Evolutionary conservation across 805 yeast genomes (phyloP).

Genomic region (Starmera dryadoides): DNA sequence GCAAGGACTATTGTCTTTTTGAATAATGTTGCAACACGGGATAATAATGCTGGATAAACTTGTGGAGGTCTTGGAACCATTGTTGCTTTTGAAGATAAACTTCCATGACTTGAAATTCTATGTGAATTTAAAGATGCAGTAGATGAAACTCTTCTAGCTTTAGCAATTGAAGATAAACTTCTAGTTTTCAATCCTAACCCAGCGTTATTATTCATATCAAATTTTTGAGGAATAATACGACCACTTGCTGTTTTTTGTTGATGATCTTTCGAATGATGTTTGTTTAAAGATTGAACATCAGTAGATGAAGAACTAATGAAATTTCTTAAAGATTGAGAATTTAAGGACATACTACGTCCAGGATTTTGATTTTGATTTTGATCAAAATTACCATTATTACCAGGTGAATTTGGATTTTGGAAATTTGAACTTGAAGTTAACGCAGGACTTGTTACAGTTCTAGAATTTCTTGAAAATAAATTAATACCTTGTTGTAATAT

Average conservation of each 20-base stretch:
- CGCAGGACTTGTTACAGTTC: constrained; percentile 18
- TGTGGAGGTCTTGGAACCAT: constrained; percentile 50
- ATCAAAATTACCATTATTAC: constrained; percentile 8
- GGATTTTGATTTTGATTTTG: constrained; percentile 3
- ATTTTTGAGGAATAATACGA: constrained; percentile 38
- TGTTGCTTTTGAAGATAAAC: constrained; percentile 31
- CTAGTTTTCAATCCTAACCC: constrained; percentile 38
- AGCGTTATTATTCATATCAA: constrained; percentile 23
- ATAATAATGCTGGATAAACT: constrained; percentile 85
- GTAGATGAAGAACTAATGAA: constrained; percentile 20
- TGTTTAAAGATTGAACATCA: constrained; percentile 13
- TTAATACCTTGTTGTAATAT: constrained; percentile 30
- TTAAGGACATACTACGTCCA: constrained; percentile 27
- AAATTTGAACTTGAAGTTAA: constrained; percentile 1
- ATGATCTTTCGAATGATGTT: constrained; percentile 24
- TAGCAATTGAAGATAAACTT: constrained; percentile 32
- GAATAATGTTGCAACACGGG: constrained; percentile 76
- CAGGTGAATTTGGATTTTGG: constrained; percentile 1
- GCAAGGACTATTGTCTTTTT: constrained; percentile 62
- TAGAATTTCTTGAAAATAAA: constrained; percentile 22
- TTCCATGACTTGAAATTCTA: constrained; percentile 16
- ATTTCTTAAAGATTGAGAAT: constrained; percentile 24
- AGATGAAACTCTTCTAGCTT: constrained; percentile 18
- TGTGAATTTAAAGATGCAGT: constrained; percentile 16
- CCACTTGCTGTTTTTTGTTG: constrained; percentile 35